A percentile compares a stretch with the other conserved stretches of the same genome.
Evolutionary conservation across 2,329 filamentous ascomycete species (phyloP).

Genomic region (Aspergillus jensenii): DNA sequence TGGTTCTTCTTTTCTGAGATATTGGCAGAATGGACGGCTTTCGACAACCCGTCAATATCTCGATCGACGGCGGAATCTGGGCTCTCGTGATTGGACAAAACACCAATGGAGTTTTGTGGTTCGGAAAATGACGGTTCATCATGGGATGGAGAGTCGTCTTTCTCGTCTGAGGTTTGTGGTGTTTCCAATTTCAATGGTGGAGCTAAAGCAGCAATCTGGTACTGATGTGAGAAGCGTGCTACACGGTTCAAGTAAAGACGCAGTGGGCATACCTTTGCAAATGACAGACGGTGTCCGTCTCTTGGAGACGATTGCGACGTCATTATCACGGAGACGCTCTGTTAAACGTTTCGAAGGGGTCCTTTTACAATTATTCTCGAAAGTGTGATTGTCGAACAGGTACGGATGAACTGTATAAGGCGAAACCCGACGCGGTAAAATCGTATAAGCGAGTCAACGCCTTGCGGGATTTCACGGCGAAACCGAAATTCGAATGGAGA

Average conservation of each 20-base stretch:
- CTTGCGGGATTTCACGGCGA: constrained; percentile 24
- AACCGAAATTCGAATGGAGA: constrained; percentile 33
- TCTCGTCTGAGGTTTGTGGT: constrained; percentile 26
- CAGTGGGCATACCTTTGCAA: constrained; percentile 67
- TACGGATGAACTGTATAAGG: constrained; percentile 20
- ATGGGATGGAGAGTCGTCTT: constrained; percentile 22
- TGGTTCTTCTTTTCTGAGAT: constrained; percentile 29
- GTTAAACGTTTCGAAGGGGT: constrained; percentile 3
- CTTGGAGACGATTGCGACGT: constrained; percentile 29
- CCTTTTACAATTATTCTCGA: constrained; percentile 9
- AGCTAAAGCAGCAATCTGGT: constrained; percentile 46
- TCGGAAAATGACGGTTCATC: constrained; percentile 19
- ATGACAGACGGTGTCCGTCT: constrained; percentile 55
- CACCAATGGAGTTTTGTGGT: constrained; percentile 19
- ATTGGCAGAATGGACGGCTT: constrained; percentile 34
- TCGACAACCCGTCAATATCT: constrained; percentile 31
- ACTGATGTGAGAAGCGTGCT: constrained; percentile 19
- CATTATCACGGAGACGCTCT: constrained; percentile 26
- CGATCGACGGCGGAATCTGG: constrained; percentile 20
- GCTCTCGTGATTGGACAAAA: constrained; percentile 20
- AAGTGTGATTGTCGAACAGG: constrained; percentile 15
- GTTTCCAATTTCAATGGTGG: constrained; percentile 30
- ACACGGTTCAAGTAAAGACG: not conserved
- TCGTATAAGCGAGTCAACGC: constrained; percentile 22
- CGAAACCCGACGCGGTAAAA: constrained; percentile 21